Evolutionary conservation across 1,139 yeast genomes (phyloP), one percentile per base, ranked within the genome.

Genomic region (Kodamaea plutei): DNA sequence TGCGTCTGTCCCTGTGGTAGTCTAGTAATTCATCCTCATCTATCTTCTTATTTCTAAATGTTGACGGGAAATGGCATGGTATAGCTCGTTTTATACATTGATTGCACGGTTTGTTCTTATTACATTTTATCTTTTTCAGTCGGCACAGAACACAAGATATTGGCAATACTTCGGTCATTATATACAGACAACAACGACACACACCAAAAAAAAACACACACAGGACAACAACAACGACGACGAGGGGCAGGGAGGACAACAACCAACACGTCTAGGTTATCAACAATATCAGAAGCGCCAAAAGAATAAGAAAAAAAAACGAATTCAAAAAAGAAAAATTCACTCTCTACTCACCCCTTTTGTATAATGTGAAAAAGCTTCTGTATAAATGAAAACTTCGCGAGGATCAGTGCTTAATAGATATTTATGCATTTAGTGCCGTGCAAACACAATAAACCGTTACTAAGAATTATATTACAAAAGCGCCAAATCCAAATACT

Each of bases 61-160:
- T 64, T 8, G 61, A 45, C 1, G 71, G 71, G 36, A 62, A 64
- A 29, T 56, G 57, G 40, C 71, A 64, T 2, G 48, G 49, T 8
- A 62, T 48, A 8, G 53, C 47, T 24, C 69, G 39, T 31, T 50
- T 51, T 7, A 41, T 41, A 41, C 69, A 64, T 35, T 64, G 69
- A 36, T 63, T 60, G 37, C 71, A 64, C 1, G 71, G 70, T 30
- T 58, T 60, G 28, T 44, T 41, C 43, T 61, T 62, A 38, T 64
- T 63, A 45, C 71, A 64, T 33, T 62, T 61, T 29, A 64, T 63
- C 42, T 64, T 64, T 44, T 57, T 61, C 36, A 64, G 55, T 20
- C 71, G 51, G 38, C 71, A 64, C 8, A 68, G 61, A n/a, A 62
- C 48, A 39, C 71, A 64, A 2, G 69, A 62, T 13, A 64, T 64